A percentile compares a stretch with the other conserved stretches of the same genome.
Evolutionary conservation across 2,329 filamentous ascomycete species (phyloP).

Genomic region (Penicillium fuscoglaucum): DNA sequence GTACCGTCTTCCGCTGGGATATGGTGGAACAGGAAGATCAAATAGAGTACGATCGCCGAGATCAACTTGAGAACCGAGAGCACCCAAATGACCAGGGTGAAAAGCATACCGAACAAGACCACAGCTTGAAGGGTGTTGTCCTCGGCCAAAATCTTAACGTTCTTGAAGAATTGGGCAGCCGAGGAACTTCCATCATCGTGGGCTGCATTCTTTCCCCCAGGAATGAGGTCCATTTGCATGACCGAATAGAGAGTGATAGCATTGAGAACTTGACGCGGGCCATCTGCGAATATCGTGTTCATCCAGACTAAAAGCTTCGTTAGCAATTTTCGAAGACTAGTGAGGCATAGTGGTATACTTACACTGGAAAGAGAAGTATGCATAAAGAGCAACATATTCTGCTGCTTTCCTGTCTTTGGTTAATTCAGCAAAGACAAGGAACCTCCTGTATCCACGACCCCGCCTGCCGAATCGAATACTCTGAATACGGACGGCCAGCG

Average conservation of each 20-base stretch:
- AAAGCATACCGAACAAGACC: conserved; percentile 86
- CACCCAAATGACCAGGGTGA: conserved; percentile 86
- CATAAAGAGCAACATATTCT: conserved; percentile 87
- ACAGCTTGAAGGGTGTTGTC: conserved; percentile 75
- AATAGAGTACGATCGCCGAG: conserved; percentile 73
- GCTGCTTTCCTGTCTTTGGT: conserved; percentile 89
- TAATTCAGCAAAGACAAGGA: conserved; percentile 86
- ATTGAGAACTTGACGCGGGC: conserved; percentile 88
- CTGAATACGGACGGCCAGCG: conserved; percentile 79
- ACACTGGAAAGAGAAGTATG: conserved; percentile 78
- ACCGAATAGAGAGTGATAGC: conserved; percentile 84
- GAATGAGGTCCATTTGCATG: conserved; percentile 72
- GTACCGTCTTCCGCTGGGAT: conserved; percentile 80
- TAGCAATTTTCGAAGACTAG: conserved; percentile 22
- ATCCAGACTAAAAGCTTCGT: conserved; percentile 67
- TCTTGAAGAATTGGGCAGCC: conserved; percentile 76
- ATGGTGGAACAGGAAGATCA: conserved; percentile 89
- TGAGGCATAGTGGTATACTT: conserved; percentile 13
- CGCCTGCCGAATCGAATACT: conserved; percentile 69
- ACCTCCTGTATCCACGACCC: conserved; percentile 80
- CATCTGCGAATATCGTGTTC: conserved; percentile 84
- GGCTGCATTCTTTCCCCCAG: conserved; percentile 54
- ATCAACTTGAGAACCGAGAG: conserved; percentile 73
- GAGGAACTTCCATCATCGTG: conserved; percentile 59
- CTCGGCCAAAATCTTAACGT: conserved; percentile 71